Base-by-base conservation (phyloP, 441 rosid species). In the Corymbia citriodora region DNA sequence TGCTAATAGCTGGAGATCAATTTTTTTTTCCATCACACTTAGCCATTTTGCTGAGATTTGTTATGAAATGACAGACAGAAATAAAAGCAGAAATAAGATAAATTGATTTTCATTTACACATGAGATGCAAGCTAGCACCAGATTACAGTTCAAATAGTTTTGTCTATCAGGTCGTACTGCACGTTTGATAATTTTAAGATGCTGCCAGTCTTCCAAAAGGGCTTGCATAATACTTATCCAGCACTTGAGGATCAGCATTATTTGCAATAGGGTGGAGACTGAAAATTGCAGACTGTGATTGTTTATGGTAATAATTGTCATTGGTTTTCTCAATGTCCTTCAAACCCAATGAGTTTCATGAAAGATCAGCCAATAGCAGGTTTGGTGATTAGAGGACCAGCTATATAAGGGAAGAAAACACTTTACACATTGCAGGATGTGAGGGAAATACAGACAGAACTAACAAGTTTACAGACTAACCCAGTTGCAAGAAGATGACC, bases 231-330 rank as follows among this genome's bases (percentile, higher is more conserved):
- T 94, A 97, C 82, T 94, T 96, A 93, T 95, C 92, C 93, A 98
- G 91, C 93, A 97, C 94, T 90, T 90, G 93, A 88, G 95, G 94
- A 90, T 95, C 99, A 31, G 98, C 94, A 90, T 91, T 93, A 92
- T 94, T 94, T 91, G 99, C 99, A 91, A 98, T 93, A 33, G 99
- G 99, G 92, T 97, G 99, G 91, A 97, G 94, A 91, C 99, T 95
- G 95, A 98, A 98, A 93, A 98, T 98, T 92, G 97, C 99, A 92
- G 99, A 82, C 99, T 99, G 87, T 93, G 97, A 93, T 98, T 98
- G 95, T 98, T 98, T 94, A 97, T 94, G 95, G 95, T 98, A 74
- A 98, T 90, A 91, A 97, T 92, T 31, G 96, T 96, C 95, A 98
- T 95, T 31, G 99, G 98, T 93, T 97, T 96, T 93, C 98, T 94